These are phyloP conservation scores for Corymbia maculata DNA, from an alignment of 345 rosid genomes.

Conservation along the genomic window DNA sequence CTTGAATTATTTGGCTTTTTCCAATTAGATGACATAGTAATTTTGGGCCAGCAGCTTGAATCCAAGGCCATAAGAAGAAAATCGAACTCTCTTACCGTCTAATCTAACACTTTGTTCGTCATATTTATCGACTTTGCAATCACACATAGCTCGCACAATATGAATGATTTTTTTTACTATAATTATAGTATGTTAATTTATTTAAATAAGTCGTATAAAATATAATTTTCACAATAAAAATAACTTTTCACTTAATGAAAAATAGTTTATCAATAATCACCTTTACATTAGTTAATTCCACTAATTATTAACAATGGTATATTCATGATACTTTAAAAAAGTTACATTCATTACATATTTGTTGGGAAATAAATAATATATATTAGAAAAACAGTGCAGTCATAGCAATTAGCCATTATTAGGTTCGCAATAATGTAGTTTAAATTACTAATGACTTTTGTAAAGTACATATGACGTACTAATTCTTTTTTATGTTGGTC, in stretches of 20 bases:
- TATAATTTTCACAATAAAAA: not conserved
- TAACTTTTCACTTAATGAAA: not conserved
- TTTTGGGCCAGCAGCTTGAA: not conserved
- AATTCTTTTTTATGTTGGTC: not conserved
- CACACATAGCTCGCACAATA: not conserved
- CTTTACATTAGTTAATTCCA: not conserved
- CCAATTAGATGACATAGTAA: not conserved
- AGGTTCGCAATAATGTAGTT: not conserved
- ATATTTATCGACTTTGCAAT: not conserved
- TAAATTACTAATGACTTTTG: not conserved
- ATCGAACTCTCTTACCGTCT: not conserved
- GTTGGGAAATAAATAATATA: not conserved
- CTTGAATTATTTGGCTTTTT: not conserved
- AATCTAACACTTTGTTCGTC: not conserved
- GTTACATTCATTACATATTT: not conserved
- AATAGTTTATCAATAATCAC: not conserved
- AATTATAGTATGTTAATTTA: too few species aligned
- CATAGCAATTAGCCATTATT: not conserved
- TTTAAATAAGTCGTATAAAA: too few species aligned
- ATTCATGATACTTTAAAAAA: not conserved
- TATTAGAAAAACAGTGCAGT: not conserved
- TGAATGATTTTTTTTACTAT: not conserved
- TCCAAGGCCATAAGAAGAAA: not conserved
- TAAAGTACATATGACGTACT: not conserved
- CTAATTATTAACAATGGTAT: not conserved